phyloP scores from a whole-genome alignment of 202 grass and related monocot genomes.

The Dendrocalamus latiflorus region DNA sequence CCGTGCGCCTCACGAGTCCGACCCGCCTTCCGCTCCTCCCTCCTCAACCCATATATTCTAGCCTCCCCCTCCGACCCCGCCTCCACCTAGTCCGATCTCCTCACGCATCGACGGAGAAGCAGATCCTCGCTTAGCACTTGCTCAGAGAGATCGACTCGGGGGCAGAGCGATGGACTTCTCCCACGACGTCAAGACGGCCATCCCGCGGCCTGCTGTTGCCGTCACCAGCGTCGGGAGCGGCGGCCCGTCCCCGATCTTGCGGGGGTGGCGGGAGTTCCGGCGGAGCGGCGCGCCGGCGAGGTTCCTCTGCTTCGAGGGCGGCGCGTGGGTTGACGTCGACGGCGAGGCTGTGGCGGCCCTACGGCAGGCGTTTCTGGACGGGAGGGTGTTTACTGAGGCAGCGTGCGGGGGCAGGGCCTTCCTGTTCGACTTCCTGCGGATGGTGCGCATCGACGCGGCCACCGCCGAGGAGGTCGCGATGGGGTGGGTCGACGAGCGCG shows the following conservation, averaged over 20 bases:
- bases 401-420: conserved; percentile 6
- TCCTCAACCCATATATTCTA: conserved; percentile 39
- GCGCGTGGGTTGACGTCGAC: conserved; percentile 57
- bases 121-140: neutral
- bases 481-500: conserved; percentile 71
- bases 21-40: neutral
- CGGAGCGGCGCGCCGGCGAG: conserved; percentile 44
- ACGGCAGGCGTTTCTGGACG: conserved; percentile 37
- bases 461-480: conserved; percentile 41
- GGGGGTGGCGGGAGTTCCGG: conserved; percentile 44
- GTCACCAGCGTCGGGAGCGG: too few relatives aligned
- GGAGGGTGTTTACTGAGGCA: conserved; percentile 30
- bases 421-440: conserved; percentile 66
- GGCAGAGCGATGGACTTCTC: conserved; percentile 14
- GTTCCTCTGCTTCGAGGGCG: too few relatives aligned
- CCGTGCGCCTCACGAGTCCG: conserved; percentile 32
- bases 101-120: neutral
- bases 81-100: neutral
- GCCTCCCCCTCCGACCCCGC: neutral
- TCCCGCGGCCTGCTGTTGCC: neutral
- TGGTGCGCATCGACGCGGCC: conserved; percentile 45
- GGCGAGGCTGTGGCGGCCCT: conserved; percentile 24
- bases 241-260: neutral
- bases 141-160: neutral
- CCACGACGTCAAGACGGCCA: neutral